Evolutionary conservation across 148 eudicot species (phyloP).

Genomic region (Pouteria glomerata): DNA sequence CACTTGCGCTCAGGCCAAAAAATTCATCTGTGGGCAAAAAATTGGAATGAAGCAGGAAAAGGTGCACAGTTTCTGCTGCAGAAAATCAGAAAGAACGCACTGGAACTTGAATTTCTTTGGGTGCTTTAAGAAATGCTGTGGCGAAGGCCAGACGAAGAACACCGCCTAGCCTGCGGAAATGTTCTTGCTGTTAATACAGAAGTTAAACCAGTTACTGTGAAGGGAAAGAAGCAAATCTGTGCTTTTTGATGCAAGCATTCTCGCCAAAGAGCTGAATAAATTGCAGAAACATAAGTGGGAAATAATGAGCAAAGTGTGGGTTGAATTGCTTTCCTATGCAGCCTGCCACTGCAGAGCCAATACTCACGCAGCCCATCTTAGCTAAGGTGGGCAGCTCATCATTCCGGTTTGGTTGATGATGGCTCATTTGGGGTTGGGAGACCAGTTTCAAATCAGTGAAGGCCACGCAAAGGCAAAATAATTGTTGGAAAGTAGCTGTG

Average conservation of each 20-base stretch:
- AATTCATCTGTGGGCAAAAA: constrained; percentile 15
- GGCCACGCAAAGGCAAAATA: constrained; percentile 3
- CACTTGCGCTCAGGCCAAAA: constrained; percentile 33
- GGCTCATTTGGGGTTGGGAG: constrained; percentile 22
- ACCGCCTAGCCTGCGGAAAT: not conserved
- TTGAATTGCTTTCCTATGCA: constrained; percentile 13
- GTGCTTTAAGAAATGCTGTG: not conserved
- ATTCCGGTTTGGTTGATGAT: constrained; percentile 20
- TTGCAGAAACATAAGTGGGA: not conserved
- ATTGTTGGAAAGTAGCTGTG: not conserved
- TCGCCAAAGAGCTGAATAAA: constrained; percentile 12
- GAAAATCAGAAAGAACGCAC: not conserved
- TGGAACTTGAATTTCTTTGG: no score
- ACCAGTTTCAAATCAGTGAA: constrained; percentile 16
- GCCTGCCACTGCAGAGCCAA: constrained; percentile 8
- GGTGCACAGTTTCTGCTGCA: not conserved
- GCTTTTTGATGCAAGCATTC: constrained; percentile 16
- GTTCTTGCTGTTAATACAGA: not conserved
- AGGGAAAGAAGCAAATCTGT: constrained; percentile 22
- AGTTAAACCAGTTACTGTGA: constrained; percentile 3
- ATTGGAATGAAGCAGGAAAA: not conserved
- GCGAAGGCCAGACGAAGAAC: not conserved
- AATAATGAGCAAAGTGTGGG: constrained; percentile 22
- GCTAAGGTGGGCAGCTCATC: constrained; percentile 20
- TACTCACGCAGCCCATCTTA: constrained; percentile 10